A percentile compares a stretch with the other conserved stretches of the same genome.
phyloP scores from a whole-genome alignment of 106 monocot genomes.

The Platanthera guangdongensis region DNA sequence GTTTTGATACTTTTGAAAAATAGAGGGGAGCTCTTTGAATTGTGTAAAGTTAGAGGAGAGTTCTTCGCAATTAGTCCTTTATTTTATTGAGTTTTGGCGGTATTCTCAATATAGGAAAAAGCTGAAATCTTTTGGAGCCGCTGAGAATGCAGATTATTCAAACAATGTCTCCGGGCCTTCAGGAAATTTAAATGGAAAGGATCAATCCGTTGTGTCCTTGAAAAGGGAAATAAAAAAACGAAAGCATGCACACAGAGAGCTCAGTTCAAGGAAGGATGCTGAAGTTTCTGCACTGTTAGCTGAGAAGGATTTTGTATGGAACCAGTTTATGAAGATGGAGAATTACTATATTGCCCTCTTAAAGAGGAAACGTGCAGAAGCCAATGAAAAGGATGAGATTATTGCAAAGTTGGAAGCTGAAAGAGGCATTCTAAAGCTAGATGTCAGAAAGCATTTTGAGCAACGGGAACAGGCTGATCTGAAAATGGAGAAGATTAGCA shows the following conservation, averaged over 20 bases:
- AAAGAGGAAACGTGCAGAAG: constrained; percentile 42
- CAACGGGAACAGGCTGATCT: constrained; percentile 30
- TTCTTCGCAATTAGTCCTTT: too few species aligned
- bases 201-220: background rate
- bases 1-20: too few species aligned
- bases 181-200: background rate
- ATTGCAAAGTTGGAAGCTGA: constrained; percentile 37
- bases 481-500: constrained; percentile 18
- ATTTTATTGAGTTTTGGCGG: too few species aligned
- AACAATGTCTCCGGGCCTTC: background rate
- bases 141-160: constrained; percentile 8
- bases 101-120: constrained; percentile 18
- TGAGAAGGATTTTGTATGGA: constrained; percentile 82
- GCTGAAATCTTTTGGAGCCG: constrained; percentile 14
- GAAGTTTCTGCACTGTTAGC: constrained; percentile 56
- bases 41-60: too few species aligned
- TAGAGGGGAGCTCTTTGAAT: too few species aligned
- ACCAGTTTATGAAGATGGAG: constrained; percentile 73
- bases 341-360: constrained; percentile 26
- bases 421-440: constrained; percentile 14
- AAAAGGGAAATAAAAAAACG: constrained; percentile 41
- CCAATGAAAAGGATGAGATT: constrained; percentile 36
- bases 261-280: constrained; percentile 40
- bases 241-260: constrained; percentile 34
- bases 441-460: constrained; percentile 13